Evolutionary conservation across 257 asterid species (phyloP).

Genomic region (Nicotiana sylvestris): DNA sequence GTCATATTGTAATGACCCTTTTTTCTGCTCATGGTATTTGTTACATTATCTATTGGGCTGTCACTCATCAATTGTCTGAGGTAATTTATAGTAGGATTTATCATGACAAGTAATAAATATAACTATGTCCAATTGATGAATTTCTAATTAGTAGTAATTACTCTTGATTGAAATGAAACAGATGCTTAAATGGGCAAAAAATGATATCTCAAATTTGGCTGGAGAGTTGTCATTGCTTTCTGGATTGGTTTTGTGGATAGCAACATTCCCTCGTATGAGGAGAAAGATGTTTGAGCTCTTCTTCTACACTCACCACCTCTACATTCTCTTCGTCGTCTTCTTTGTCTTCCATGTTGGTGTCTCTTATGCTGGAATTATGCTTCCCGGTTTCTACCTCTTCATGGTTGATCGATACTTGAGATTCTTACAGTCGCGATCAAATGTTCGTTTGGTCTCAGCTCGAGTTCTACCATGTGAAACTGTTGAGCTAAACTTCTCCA

Average conservation of each 20-base stretch:
- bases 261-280: conserved; percentile 63
- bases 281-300: conserved; percentile 76
- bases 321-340: conserved; percentile 64
- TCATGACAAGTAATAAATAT: neutral
- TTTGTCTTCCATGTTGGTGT: conserved; percentile 71
- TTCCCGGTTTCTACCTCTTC: conserved; percentile 91
- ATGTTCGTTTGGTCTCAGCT: conserved; percentile 57
- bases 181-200: conserved; percentile 68
- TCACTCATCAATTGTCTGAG: conserved; percentile 41
- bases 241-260: conserved; percentile 61
- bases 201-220: conserved; percentile 57
- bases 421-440: conserved; percentile 61
- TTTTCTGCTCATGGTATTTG: conserved; percentile 72
- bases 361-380: conserved; percentile 43
- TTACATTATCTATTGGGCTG: conserved; percentile 50
- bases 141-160: neutral
- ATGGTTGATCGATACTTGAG: conserved; percentile 63
- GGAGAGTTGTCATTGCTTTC: conserved; percentile 73
- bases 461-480: conserved; percentile 53
- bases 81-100: conserved; percentile 17
- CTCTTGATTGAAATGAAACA: conserved; percentile 11
- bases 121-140: neutral
- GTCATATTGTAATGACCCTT: conserved; percentile 57
- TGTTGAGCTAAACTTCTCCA: conserved; percentile 74
- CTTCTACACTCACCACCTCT: conserved; percentile 77